Conservation (phyloP, 2,329 filamentous ascomycete genomes). For the Zopfia rhizophila region DNA sequence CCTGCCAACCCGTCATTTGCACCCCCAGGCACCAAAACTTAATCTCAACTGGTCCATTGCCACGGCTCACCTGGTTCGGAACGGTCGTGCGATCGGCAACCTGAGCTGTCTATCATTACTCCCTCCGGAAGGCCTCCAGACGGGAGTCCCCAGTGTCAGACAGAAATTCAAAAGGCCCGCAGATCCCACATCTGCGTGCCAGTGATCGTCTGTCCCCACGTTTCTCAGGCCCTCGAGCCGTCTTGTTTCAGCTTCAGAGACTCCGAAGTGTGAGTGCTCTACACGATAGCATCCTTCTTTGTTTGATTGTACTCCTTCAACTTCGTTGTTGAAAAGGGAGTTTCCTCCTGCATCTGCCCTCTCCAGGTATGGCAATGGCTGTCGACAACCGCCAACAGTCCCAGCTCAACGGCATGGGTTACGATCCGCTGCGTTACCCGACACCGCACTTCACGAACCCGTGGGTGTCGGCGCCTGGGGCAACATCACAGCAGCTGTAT, state of each 20-base stretch:
- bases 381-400: conserved; percentile 84
- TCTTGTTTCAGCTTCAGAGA: conserved; percentile 47
- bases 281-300: conserved; percentile 39
- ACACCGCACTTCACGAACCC: conserved; percentile 88
- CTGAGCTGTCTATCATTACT: conserved; percentile 49
- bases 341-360: conserved; percentile 18
- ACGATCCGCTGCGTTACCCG: conserved; percentile 81
- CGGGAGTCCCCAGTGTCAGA: conserved; percentile 49
- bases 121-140: conserved; percentile 41
- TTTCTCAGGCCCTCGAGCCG: conserved; percentile 51
- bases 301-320: conserved; percentile 32
- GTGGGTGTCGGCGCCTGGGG: conserved; percentile 74
- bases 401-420: conserved; percentile 75
- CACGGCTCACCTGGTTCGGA: conserved; percentile 47
- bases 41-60: conserved; percentile 51
- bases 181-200: conserved; percentile 60
- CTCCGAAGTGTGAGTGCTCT: conserved; percentile 32
- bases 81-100: conserved; percentile 50
- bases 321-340: conserved; percentile 22
- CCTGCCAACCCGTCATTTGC: conserved; percentile 46
- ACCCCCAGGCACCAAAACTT: conserved; percentile 33
- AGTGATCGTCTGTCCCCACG: conserved; percentile 62
- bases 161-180: conserved; percentile 55
- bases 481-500: conserved; percentile 69
- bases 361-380: conserved; percentile 84